Percentiles rank a stretch among this genome's conserved stretches.
Conservation (phyloP, 768 basidiomycete genomes). For the Candolleomyces aberdarensis region DNA sequence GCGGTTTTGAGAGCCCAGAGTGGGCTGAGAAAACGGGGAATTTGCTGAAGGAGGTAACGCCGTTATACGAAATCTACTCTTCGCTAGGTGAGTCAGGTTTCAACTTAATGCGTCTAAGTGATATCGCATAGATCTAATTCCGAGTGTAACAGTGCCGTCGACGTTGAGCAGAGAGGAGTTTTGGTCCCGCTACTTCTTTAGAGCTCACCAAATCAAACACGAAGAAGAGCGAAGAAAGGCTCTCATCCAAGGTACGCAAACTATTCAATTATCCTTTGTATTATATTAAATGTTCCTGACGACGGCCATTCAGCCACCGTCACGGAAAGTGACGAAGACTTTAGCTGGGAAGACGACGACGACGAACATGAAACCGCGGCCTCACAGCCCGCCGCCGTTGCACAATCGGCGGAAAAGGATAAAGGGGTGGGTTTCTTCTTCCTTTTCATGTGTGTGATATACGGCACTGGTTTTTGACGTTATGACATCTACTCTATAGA, state of each 20-base stretch:
- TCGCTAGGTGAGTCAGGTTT: conserved; percentile 46
- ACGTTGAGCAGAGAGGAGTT: conserved; percentile 62
- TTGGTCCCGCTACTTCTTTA: conserved; percentile 91
- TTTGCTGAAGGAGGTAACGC: conserved; percentile 43
- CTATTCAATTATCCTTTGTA: not conserved
- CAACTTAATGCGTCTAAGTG: conserved; percentile 1
- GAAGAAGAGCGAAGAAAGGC: conserved; percentile 80
- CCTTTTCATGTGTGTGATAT: too few species aligned
- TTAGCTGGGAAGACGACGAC: conserved; percentile 89
- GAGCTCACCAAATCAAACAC: conserved; percentile 73
- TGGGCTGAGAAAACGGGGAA: conserved; percentile 54
- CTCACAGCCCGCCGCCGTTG: not conserved
- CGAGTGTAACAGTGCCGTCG: conserved; percentile 55
- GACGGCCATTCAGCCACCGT: conserved; percentile 37
- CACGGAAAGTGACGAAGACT: conserved; percentile 76
- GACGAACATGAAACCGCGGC: conserved; percentile 8
- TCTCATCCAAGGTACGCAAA: conserved; percentile 60
- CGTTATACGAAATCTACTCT: conserved; percentile 23
- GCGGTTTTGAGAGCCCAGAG: conserved; percentile 52
- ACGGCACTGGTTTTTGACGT: not conserved
- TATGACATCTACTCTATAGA: conserved; percentile 9
- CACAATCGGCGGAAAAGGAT: not conserved
- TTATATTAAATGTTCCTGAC: not conserved
- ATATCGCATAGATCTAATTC: not conserved
- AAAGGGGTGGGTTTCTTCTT: not conserved